phyloP scores from a whole-genome alignment of 257 asterid genomes.

The Penstemon newberryi region DNA sequence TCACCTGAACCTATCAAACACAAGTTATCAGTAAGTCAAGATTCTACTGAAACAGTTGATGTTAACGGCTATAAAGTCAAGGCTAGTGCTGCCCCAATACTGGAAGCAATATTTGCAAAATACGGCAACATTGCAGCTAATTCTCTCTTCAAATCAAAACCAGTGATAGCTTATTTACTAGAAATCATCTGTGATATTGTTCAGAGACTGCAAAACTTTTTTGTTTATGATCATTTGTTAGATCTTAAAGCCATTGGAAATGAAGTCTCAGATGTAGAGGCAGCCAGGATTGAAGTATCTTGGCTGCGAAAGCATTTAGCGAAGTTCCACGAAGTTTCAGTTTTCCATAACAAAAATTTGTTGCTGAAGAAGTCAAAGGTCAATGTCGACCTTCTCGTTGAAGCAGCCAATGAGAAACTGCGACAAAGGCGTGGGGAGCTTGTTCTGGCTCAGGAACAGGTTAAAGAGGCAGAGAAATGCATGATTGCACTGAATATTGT shows the following conservation, averaged over 20 bases:
- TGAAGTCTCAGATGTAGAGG: constrained; percentile 5
- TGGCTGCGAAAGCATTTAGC: constrained; percentile 2
- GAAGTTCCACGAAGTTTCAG: neutral
- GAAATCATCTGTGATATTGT: neutral
- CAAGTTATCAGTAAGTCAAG: no score
- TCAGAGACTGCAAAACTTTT: neutral
- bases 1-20: no score
- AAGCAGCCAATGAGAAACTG: constrained; percentile 1
- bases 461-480: neutral
- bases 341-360: neutral
- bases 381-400: neutral
- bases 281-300: neutral
- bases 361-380: neutral
- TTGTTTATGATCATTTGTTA: neutral
- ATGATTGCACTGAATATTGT: neutral
- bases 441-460: neutral
- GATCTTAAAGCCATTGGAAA: neutral
- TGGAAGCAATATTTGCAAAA: constrained; percentile 6
- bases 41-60: no score
- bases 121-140: neutral
- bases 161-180: constrained; percentile 4
- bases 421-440: neutral
- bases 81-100: neutral
- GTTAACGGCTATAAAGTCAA: constrained; percentile 3
- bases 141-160: neutral